Conservation (phyloP, 441 rosid species). For the Populus hybrid region DNA sequence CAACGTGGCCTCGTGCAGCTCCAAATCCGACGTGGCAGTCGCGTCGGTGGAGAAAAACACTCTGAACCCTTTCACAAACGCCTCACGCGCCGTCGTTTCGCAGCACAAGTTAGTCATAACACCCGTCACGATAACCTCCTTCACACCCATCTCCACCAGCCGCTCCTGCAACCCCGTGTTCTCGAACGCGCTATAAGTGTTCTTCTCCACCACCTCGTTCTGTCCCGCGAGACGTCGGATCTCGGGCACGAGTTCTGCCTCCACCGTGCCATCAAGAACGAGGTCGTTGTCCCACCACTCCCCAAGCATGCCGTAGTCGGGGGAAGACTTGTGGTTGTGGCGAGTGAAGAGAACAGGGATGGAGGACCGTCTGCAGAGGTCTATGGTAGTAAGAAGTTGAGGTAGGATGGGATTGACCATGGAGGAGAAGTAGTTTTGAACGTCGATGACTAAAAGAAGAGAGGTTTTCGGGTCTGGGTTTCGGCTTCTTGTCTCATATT, state of each 20-base stretch:
- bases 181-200: conserved; percentile 61
- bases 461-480: conserved; percentile 48
- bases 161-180: conserved; percentile 50
- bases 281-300: conserved; percentile 75
- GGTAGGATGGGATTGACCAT: conserved; percentile 52
- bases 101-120: conserved; percentile 80
- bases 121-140: conserved; percentile 69
- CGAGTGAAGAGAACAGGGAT: conserved; percentile 82
- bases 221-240: conserved; percentile 18
- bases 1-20: conserved; percentile 57
- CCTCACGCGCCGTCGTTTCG: conserved; percentile 85
- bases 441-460: conserved; percentile 61
- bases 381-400: conserved; percentile 46
- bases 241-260: conserved; percentile 47
- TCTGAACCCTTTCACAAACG: conserved; percentile 61
- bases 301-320: conserved; percentile 51
- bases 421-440: conserved; percentile 60
- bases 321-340: conserved; percentile 53
- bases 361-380: conserved; percentile 54
- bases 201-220: conserved; percentile 62
- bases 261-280: conserved; percentile 54
- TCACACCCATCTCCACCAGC: conserved; percentile 50
- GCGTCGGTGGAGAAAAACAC: conserved; percentile 80
- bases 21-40: conserved; percentile 52
- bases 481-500: conserved; percentile 50